Evolutionary conservation across 2,329 filamentous ascomycete species (phyloP).

Genomic region (Sphaceloma murrayae): DNA sequence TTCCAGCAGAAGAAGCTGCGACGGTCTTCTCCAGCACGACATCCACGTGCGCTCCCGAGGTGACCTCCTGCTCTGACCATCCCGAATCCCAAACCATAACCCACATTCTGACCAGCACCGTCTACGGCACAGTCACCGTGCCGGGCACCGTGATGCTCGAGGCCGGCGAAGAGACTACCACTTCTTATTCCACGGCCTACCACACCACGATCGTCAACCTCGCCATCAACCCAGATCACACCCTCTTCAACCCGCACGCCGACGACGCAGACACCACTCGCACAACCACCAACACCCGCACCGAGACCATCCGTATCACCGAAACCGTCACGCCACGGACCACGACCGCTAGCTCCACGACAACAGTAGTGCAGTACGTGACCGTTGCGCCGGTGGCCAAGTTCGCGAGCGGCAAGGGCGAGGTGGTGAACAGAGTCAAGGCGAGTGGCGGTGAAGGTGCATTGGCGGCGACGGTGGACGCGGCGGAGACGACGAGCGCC

Average conservation of each 20-base stretch:
- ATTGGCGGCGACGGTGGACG: not conserved
- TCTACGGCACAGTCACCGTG: conserved; percentile 3
- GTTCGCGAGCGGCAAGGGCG: not conserved
- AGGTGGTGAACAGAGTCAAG: conserved; percentile 5
- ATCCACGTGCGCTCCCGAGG: conserved; percentile 1
- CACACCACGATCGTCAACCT: conserved; percentile 13
- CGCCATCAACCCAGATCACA: conserved; percentile 11
- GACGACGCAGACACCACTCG: conserved; percentile 2
- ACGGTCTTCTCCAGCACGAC: conserved; percentile 5
- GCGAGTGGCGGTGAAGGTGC: not conserved
- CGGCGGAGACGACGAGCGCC: not conserved
- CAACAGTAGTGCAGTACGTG: conserved; percentile 11
- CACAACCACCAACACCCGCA: conserved; percentile 3
- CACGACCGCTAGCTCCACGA: conserved; percentile 8
- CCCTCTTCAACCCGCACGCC: conserved; percentile 14
- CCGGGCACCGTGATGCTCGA: conserved; percentile 8
- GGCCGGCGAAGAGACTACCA: not conserved
- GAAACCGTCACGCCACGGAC: conserved; percentile 13
- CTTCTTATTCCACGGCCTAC: conserved; percentile 4
- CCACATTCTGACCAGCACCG: conserved; percentile 1
- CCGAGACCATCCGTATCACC: conserved; percentile 4
- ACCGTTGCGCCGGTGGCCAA: conserved; percentile 14
- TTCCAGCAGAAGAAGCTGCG: not conserved
- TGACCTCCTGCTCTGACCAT: conserved; percentile 5
- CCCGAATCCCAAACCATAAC: conserved; percentile 4